phyloP scores from a whole-genome alignment of 148 eudicot genomes.

The Rhododendron vialii region DNA sequence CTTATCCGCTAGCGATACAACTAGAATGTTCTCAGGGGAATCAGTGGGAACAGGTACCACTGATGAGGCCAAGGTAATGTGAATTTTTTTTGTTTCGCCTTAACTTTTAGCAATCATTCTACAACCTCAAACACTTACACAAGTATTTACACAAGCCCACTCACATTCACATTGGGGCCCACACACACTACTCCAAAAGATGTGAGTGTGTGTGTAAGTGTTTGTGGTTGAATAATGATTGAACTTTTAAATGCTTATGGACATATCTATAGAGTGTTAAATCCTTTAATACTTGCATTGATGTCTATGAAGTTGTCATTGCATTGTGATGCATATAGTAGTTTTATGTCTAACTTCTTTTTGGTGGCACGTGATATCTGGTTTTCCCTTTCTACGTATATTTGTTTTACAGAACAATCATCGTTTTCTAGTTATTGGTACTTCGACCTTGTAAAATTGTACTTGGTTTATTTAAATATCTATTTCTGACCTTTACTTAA shows the following conservation, averaged over 20 bases:
- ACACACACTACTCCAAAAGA: too few species aligned
- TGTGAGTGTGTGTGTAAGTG: too few species aligned
- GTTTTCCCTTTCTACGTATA: not conserved
- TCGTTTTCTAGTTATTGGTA: not conserved
- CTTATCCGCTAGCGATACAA: constrained; percentile 34
- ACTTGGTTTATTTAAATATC: not conserved
- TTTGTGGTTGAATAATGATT: too few species aligned
- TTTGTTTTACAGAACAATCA: not conserved
- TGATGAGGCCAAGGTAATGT: constrained; percentile 31
- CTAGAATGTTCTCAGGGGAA: constrained; percentile 37
- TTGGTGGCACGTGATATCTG: not conserved
- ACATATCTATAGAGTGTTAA: not conserved
- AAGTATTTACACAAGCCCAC: too few species aligned
- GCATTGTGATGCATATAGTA: not conserved
- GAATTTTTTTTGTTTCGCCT: not conserved
- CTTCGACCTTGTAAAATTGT: not conserved
- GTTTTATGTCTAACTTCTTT: not conserved
- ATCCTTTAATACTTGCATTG: not conserved
- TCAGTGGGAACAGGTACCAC: constrained; percentile 33
- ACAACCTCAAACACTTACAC: too few species aligned
- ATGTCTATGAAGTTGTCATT: not conserved
- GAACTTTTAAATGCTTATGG: not conserved
- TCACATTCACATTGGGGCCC: too few species aligned
- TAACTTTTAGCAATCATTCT: not conserved
- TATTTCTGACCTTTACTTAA: not conserved